These are phyloP conservation scores for Digitaria exilis DNA, from an alignment of 202 grass and related monocot species.

Conservation along the genomic window DNA sequence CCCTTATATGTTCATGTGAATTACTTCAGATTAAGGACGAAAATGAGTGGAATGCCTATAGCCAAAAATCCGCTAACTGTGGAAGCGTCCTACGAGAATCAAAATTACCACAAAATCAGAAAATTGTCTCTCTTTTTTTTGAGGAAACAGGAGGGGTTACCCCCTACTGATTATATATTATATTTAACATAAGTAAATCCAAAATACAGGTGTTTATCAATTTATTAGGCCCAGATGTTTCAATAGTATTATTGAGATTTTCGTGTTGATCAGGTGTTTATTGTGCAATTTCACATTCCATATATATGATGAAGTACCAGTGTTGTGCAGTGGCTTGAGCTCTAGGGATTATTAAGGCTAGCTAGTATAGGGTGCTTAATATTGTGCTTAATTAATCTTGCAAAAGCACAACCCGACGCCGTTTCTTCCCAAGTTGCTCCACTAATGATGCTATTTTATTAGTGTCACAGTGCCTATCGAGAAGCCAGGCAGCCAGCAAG, in stretches of 20 bases:
- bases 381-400: background rate
- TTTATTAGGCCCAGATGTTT: background rate
- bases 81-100: background rate
- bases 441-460: conserved; percentile 26
- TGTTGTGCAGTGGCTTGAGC: background rate
- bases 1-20: background rate
- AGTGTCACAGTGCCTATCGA: conserved; percentile 7
- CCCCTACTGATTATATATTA: too few species aligned
- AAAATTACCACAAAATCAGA: background rate
- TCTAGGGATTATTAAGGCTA: too few species aligned
- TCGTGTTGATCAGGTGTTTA: too few species aligned
- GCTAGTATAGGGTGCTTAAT: background rate
- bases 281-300: background rate
- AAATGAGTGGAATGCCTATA: too few species aligned
- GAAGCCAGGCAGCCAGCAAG: conserved; percentile 24
- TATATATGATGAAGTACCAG: background rate
- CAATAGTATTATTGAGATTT: too few species aligned
- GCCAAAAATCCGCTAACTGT: too few species aligned
- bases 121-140: too few species aligned
- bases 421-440: conserved; percentile 27
- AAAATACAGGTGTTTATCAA: too few species aligned
- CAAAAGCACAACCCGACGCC: conserved; percentile 32
- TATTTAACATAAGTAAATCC: too few species aligned
- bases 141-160: too few species aligned
- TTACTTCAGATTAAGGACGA: background rate